Conservation (phyloP, 2,329 filamentous ascomycete species). For the Tympanopsis confertula region DNA sequence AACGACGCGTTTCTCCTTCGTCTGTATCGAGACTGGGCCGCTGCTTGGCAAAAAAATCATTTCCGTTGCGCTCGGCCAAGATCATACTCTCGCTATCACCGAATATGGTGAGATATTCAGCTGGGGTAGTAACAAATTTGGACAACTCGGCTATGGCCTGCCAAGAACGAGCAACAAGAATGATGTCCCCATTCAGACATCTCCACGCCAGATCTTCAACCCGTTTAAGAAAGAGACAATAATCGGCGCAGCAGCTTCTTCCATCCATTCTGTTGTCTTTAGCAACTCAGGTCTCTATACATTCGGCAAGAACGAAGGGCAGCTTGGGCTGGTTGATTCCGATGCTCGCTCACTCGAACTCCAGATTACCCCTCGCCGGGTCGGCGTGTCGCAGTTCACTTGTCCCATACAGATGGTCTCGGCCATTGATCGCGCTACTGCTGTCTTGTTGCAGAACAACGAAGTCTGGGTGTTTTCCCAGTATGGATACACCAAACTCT, state of each 20-base stretch:
- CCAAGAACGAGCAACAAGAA: conserved; percentile 32
- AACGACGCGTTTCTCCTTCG: conserved; percentile 46
- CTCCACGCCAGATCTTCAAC: conserved; percentile 56
- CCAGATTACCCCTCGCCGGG: conserved; percentile 48
- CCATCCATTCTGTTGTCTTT: conserved; percentile 54
- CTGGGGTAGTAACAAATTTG: conserved; percentile 56
- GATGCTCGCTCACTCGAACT: conserved; percentile 52
- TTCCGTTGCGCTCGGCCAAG: conserved; percentile 50
- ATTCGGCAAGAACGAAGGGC: conserved; percentile 61
- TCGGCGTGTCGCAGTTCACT: conserved; percentile 48
- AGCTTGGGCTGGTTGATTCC: conserved; percentile 50
- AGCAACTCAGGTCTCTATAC: conserved; percentile 49
- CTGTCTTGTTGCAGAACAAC: conserved; percentile 49
- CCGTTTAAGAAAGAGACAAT: conserved; percentile 51
- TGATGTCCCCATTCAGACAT: conserved; percentile 47
- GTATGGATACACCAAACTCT: conserved; percentile 52
- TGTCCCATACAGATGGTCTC: conserved; percentile 40
- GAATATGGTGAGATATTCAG: conserved; percentile 55
- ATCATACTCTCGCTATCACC: conserved; percentile 52
- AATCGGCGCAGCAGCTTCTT: conserved; percentile 49
- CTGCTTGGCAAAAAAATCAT: conserved; percentile 29
- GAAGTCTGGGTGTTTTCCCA: conserved; percentile 64
- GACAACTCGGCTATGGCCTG: conserved; percentile 51
- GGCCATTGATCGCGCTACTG: conserved; percentile 53
- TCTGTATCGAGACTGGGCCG: conserved; percentile 35